Base-by-base conservation (phyloP, 495 filamentous ascomycete species). In the Hyphodiscus hymeniophilus region DNA sequence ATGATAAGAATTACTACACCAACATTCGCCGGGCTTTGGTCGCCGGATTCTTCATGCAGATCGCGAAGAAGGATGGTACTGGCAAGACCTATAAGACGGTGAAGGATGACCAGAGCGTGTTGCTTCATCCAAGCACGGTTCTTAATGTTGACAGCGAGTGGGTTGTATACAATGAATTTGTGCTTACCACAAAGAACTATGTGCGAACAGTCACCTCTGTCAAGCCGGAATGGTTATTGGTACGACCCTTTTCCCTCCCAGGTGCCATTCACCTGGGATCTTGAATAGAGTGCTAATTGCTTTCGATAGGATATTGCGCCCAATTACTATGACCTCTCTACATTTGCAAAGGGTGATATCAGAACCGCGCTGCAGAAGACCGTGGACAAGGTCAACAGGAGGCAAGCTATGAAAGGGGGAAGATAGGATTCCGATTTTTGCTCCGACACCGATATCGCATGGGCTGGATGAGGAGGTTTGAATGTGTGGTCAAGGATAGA, bases 141-240 rank as follows among this genome's bases (percentile, higher is more conserved):
- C 69, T 99, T 11, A 75, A 74, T 38, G 80, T 84, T 45, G 89
- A 96, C 13, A 84, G 81, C 51, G 92, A 96, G 57, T 99, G 94
- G 94, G 85, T 99, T 23, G 69, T 99, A 1, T 99, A 99, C 65
- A 95, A 99, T 60, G 92, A 99, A 63, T 99, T 96, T 57, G 94
- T 97, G 3, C 79, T 99, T 47, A 99, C 92, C 0, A 88, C 81
- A 7, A 97, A 97, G 75, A 94, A 96, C 64, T 99, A 94, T 49
- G 75, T 85, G 30, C 63, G 81, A 24, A 85, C 78, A 5, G 76
- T 84, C 33, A 85, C 80, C 15, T 71, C 75, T 11, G 77, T 85
- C 24, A 73, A 73, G 48, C 75, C 79, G 1, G 87, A 92, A 58
- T 99, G 92, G 92, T 74, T 99, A 42, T 63, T 96, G 67, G 88